Evolutionary conservation across 208 protist genomes (phyloP), one percentile per base, ranked within the genome.

Genomic region (Acanthamoeba triangularis): DNA sequence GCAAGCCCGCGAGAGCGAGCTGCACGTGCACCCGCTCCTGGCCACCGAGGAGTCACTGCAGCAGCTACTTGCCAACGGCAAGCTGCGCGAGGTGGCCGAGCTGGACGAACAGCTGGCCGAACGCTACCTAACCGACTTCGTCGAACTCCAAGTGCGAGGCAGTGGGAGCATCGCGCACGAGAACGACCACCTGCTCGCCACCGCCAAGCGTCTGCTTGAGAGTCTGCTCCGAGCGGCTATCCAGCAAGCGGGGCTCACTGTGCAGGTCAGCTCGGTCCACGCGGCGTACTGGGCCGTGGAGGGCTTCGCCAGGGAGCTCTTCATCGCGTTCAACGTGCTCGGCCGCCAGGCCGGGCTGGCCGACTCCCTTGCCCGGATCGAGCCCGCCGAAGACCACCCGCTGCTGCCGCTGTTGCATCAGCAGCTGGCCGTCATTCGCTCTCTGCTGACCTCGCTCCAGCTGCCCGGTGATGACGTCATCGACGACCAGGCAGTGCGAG

Each of bases 261-360:
- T 61, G 23, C 47, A 65, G 33, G 56, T 90, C 14, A 37, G n/a
- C 28, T 54, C 82, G 14, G 44, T 90, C 44, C 82, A 90, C 28
- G 82, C 82, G 49, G 82, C 82, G 8, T 90, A 37, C 35, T 90
- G 82, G 82, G 52, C 47, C 6, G 56, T 63, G 14, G 82, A 90
- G 82, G 33, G 52, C 52, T 90, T 90, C 30, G 14, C 56, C 20
- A 90, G 35, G 30, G 56, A 90, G 52, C 30, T 90, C 44, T 90
- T 90, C 52, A 90, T 90, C 56, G 47, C 49, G 56, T n/a, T 90
- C 47, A 56, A 5, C 44, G 56, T 90, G 25, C 52, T 65, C n/a
- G 82, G 56, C 82, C 28, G 28, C 44, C 25, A 90, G 56, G 82
- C 14, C 25, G 44, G 37, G 49, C n/a, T 37, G 16, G 23, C 8